Percentiles rank a stretch among this genome's conserved stretches.
Conservation (phyloP, 192 early-diverging fungal species). For the Coemansia sp. region DNA sequence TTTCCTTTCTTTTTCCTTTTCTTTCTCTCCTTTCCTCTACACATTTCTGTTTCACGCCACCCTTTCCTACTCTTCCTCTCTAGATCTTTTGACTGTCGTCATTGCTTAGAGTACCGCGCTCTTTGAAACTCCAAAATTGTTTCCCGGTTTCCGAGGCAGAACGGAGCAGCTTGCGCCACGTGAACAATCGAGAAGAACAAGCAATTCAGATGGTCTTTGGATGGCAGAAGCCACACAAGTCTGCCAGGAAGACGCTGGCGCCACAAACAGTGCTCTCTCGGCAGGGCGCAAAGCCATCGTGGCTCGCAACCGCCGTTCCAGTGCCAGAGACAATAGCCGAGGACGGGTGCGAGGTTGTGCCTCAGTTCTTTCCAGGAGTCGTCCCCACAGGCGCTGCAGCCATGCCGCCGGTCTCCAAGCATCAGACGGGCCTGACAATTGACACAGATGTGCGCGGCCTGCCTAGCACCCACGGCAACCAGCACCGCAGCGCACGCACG, state of each 20-base stretch:
- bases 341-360: slow-evolving; percentile 41
- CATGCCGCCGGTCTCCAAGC: neutral
- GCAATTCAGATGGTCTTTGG: slow-evolving; percentile 37
- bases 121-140: too few species aligned
- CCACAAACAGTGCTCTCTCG: neutral
- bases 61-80: neutral
- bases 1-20: neutral
- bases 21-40: neutral
- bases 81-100: too few species aligned
- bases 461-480: neutral
- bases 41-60: neutral
- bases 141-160: too few species aligned
- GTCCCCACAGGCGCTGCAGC: neutral
- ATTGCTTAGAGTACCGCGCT: too few species aligned
- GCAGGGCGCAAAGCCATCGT: neutral
- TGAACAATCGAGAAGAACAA: neutral
- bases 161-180: too few species aligned
- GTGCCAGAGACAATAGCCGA: slow-evolving; percentile 26
- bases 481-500: slow-evolving; percentile 1
- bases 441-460: neutral
- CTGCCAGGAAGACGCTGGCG: neutral
- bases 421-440: neutral
- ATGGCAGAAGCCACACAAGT: slow-evolving; percentile 19
- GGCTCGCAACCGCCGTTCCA: neutral
- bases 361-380: slow-evolving; percentile 45